Base-by-base conservation (phyloP, 768 basidiomycete species). In the Pisolithus marmoratus region DNA sequence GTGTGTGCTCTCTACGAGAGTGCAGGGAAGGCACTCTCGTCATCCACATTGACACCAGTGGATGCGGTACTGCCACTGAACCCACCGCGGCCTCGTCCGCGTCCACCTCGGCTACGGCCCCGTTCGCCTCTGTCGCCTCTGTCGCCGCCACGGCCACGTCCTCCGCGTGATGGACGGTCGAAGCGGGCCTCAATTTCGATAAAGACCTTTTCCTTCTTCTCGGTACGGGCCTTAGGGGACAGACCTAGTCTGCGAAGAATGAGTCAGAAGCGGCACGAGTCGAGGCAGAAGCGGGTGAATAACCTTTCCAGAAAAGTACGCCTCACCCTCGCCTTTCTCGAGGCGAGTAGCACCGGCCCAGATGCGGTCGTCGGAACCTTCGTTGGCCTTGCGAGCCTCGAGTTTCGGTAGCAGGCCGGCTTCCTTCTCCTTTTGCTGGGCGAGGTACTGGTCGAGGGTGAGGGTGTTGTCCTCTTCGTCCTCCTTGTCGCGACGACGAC, bases 391-490 rank as follows among this genome's bases (percentile, higher is more conserved):
- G 52, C 80, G 73, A 37, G 69, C 70, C 68, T 94, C 91, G 65
- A 92, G 79, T 73, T 93, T 90, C 63, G 87, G 89, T 43, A 92
- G 69, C 62, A 69, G 63, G 42, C 76, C 56, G 23, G 62, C 63
- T 1, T 80, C 78, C 63, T 77, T 78, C 56, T 85, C 84, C 68
- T 81, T 83, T 69, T 87, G 76, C 71, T 91, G 83, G 59, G 91
- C 87, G 54, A 89, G 76, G 75, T 94, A 98, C 67, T 97, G 87
- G 47, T 96, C 94, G 65, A 94, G 79, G 38, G 94, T 94, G 63
- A 96, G 81, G 41, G 90, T 93, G 72, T 93, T 90, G 70, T 94
- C 92, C 67, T 93, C 90, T 64, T 94, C 91, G 60, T 94, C 92
- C 63, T 89, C 85, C 17, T 76, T 78, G 54, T 68, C 60, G 65